These are phyloP conservation scores for Sphagnum magellanicum DNA, from an alignment of 228 moss, liverwort and hornwort genomes.

Conservation along the genomic window DNA sequence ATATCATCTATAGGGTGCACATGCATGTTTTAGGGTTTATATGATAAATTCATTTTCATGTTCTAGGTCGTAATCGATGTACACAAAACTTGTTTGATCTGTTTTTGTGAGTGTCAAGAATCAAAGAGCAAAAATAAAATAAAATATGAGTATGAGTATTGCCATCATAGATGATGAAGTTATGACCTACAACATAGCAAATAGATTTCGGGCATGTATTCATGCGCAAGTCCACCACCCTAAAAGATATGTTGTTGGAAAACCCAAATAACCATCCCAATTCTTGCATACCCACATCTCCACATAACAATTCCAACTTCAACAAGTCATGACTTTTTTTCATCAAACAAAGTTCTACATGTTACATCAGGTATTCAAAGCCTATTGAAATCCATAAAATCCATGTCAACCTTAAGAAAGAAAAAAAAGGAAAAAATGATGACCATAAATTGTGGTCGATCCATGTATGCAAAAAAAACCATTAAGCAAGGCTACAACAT, in stretches of 20 bases:
- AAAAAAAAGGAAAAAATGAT: no score
- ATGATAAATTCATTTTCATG: background rate
- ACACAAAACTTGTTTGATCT: background rate
- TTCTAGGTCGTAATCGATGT: background rate
- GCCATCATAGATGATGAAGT: slow-evolving; percentile 31
- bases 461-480: no score
- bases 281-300: slow-evolving; percentile 17
- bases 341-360: no score
- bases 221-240: slow-evolving; percentile 38
- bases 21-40: background rate
- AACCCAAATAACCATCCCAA: slow-evolving; percentile 53
- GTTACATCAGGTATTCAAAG: no score
- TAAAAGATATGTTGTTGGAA: slow-evolving; percentile 28
- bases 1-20: slow-evolving; percentile 27
- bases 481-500: no score
- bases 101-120: background rate
- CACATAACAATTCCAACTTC: background rate
- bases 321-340: no score
- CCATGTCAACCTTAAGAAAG: no score
- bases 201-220: slow-evolving; percentile 29
- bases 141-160: slow-evolving; percentile 31
- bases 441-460: no score
- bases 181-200: slow-evolving; percentile 41
- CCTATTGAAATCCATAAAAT: no score
- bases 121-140: background rate